Evolutionary conservation across 768 basidiomycete species (phyloP).

Genomic region (Auricularia heimuer): DNA sequence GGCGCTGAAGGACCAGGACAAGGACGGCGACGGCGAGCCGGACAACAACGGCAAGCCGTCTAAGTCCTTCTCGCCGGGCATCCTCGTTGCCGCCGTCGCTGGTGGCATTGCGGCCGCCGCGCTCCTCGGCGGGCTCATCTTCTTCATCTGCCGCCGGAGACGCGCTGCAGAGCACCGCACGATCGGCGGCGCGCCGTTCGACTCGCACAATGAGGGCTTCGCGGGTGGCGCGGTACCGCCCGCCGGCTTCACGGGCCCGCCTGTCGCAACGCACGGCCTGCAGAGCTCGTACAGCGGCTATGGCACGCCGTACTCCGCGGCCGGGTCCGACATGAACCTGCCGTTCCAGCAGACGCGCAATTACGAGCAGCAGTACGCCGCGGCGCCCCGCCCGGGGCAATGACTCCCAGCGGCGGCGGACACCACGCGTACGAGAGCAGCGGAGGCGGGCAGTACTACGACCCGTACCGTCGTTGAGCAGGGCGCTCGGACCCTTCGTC

Average conservation of each 20-base stretch:
- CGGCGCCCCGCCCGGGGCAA: background rate
- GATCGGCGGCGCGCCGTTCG: background rate
- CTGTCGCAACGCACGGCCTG: background rate
- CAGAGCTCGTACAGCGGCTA: background rate
- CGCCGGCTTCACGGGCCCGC: background rate
- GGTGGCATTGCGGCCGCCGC: constrained; percentile 43
- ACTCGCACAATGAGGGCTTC: background rate
- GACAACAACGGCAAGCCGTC: constrained; percentile 4
- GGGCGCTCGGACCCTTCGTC: too few species aligned
- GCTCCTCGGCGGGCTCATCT: constrained; percentile 33
- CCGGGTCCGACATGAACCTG: background rate
- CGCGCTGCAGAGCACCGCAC: background rate
- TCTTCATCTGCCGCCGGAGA: background rate
- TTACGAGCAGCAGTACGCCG: background rate
- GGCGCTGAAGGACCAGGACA: background rate
- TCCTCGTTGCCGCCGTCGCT: constrained; percentile 18
- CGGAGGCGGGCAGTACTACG: background rate
- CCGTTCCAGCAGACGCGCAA: background rate
- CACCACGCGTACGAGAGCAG: background rate
- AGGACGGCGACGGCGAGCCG: background rate
- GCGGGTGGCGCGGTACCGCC: background rate
- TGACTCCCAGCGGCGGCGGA: background rate
- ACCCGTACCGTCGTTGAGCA: background rate
- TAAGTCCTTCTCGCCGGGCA: constrained; percentile 3
- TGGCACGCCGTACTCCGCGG: constrained; percentile 1